Conservation (phyloP, 129 eudicot genomes). For the Silybum marianum region DNA sequence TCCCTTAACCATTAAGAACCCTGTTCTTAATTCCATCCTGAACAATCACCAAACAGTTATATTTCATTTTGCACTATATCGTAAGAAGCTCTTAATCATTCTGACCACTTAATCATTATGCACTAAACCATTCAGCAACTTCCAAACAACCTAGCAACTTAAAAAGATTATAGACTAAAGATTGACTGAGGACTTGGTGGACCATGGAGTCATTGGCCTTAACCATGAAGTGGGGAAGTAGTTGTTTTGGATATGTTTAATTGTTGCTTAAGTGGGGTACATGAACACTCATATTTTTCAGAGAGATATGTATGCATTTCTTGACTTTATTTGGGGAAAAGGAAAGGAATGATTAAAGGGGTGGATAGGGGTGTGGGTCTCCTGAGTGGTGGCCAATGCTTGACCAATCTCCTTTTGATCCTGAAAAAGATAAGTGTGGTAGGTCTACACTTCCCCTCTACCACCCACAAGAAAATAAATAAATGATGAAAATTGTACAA, state of each 20-base stretch:
- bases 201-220: constrained; percentile 23
- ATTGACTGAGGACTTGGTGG: constrained; percentile 14
- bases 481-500: constrained; percentile 9
- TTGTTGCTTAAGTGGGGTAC: constrained; percentile 39
- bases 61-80: no score
- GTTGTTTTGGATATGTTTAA: constrained; percentile 33
- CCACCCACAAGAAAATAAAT: constrained; percentile 12
- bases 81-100: no score
- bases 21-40: no score
- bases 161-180: not conserved
- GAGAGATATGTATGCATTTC: constrained; percentile 23
- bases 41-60: no score
- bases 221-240: constrained; percentile 31
- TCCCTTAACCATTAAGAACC: no score
- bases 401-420: constrained; percentile 33
- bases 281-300: constrained; percentile 23
- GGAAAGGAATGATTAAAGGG: constrained; percentile 39
- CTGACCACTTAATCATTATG: no score
- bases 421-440: constrained; percentile 26
- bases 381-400: constrained; percentile 18
- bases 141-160: no score
- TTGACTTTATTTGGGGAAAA: constrained; percentile 27
- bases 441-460: constrained; percentile 26
- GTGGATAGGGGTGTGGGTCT: constrained; percentile 29
- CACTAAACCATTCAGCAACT: no score